Conservation (phyloP, 139 green algal genomes). For the Diplosphaera chodatii region DNA sequence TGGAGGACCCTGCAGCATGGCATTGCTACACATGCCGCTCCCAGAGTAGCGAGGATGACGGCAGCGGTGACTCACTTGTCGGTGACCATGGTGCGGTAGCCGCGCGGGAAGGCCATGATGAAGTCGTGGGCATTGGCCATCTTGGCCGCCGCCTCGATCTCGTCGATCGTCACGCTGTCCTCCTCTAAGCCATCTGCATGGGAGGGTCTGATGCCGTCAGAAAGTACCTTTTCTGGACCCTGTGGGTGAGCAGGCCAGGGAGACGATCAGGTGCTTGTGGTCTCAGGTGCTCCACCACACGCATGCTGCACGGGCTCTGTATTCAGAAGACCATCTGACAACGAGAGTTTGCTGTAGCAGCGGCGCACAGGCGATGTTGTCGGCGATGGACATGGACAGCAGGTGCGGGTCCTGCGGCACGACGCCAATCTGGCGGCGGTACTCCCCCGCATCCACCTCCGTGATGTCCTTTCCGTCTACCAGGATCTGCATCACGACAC, state of each 20-base stretch:
- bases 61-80: conserved; percentile 9
- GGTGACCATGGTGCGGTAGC: conserved; percentile 64
- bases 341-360: too few relatives aligned
- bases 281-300: too few relatives aligned
- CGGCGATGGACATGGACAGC: conserved; percentile 52
- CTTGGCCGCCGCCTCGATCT: conserved; percentile 60
- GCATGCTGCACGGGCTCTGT: too few relatives aligned
- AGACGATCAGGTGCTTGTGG: too few relatives aligned
- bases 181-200: neutral
- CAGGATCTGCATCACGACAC: conserved; percentile 18
- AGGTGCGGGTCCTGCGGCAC: conserved; percentile 63
- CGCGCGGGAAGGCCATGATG: conserved; percentile 60
- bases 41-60: too few relatives aligned
- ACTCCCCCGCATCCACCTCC: conserved; percentile 55
- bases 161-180: conserved; percentile 13
- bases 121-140: conserved; percentile 75
- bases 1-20: too few relatives aligned
- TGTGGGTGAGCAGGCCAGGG: too few relatives aligned
- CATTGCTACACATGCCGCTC: too few relatives aligned
- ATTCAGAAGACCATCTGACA: too few relatives aligned
- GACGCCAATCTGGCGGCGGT: conserved; percentile 54
- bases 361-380: conserved; percentile 69
- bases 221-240: too few relatives aligned
- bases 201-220: too few relatives aligned
- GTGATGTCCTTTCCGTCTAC: conserved; percentile 34